Conservation (phyloP, 2,329 filamentous ascomycete genomes). For the Pseudogymnoascus sp. region DNA sequence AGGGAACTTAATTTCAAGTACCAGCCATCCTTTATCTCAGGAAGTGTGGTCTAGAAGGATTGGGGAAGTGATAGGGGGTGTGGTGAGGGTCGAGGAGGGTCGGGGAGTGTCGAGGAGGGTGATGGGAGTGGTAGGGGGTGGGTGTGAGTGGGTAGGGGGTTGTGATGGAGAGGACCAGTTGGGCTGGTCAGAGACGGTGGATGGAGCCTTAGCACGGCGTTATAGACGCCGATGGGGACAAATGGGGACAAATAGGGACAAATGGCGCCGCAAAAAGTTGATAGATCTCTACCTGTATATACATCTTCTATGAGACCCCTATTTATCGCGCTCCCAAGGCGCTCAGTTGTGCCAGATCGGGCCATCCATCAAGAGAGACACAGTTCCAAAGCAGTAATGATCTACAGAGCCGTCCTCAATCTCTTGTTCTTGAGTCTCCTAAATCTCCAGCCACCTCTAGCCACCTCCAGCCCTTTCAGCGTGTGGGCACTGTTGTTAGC, state of each 20-base stretch:
- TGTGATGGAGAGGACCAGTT: background rate
- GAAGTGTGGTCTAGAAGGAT: background rate
- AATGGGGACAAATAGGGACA: too few species aligned
- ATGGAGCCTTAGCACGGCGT: background rate
- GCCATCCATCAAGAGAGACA: background rate
- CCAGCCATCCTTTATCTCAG: background rate
- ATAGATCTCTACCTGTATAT: background rate
- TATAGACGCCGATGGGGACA: background rate
- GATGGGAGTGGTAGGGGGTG: background rate
- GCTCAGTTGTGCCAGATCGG: background rate
- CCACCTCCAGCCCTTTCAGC: background rate
- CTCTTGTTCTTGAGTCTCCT: too few species aligned
- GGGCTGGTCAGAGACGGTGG: background rate
- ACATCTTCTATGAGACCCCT: background rate
- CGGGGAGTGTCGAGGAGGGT: too few species aligned
- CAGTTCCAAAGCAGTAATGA: background rate
- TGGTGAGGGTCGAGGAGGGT: background rate
- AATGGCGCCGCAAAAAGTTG: background rate
- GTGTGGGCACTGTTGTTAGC: background rate
- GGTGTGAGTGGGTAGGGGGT: background rate
- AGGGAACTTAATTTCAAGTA: background rate
- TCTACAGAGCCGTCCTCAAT: background rate
- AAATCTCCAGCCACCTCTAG: background rate
- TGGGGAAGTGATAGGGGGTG: background rate
- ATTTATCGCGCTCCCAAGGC: background rate